Base-by-base conservation (phyloP, 257 asterid species). In the Eucommia ulmoides region DNA sequence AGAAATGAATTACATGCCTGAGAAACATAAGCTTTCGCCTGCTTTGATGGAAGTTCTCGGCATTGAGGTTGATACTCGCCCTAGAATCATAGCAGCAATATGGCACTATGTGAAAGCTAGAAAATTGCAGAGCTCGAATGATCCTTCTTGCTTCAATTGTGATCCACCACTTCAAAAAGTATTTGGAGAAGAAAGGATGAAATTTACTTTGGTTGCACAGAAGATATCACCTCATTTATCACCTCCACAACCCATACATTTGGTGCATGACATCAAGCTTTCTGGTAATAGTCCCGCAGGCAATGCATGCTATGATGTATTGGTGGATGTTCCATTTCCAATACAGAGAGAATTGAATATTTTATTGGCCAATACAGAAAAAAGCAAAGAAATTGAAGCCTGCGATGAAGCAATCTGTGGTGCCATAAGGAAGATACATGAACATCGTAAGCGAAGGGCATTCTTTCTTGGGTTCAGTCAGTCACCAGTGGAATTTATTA, bases 391-490 rank as follows among this genome's bases (percentile, higher is more conserved):
- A 87, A 77, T 86, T 14, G 93, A 86, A 58, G 70, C 89, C 29
- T 86, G 99, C 57, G 97, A 91, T 67, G 95, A 91, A 70, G 86
- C 97, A 45, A 86, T 91, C 63, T 81, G 84, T 75, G 56, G 78
- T 51, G 93, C 95, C 33, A 80, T 86, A 56, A 79, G 94, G 70
- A 91, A 91, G 78, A 86, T 91, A 49, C 97, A 83, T 4, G 97
- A 91, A 75, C 99, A 91, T 65, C 69, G 94, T 14, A 70, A 78
- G 60, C 78, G 96, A 61, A 72, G 99, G 66, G 95, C 95, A 0
- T 91, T 91, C 69, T 86, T 91, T 70, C 99, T 91, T 55, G 99
- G 97, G 48, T 86, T 91, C 60, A 86, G 99, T 58, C 96, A 91
- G 69, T 91, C 99, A 12, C 99, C 99, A 7, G 75, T 88, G 0